phyloP scores from a whole-genome alignment of 2,329 filamentous ascomycete species.

The Aspergillus brasiliensis region DNA sequence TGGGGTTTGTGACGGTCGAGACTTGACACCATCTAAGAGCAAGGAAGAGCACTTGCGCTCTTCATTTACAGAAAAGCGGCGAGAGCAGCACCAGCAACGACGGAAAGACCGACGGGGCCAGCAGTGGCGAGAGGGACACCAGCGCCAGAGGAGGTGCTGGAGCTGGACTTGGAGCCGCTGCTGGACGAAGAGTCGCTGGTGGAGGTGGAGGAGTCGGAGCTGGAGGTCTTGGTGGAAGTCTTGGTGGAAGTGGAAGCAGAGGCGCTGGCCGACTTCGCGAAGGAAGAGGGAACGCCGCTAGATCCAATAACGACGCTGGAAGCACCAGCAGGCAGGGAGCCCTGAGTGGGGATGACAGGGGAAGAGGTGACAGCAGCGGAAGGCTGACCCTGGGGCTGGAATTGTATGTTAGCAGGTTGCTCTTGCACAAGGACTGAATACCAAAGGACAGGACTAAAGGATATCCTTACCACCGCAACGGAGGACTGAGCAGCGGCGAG shows the following conservation, averaged over 20 bases:
- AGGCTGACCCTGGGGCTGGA: constrained; percentile 7
- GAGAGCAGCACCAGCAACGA: constrained; percentile 46
- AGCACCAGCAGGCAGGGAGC: constrained; percentile 11
- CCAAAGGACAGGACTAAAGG: no score
- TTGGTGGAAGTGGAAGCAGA: constrained; percentile 22
- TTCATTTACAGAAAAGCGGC: constrained; percentile 45
- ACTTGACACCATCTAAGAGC: background rate
- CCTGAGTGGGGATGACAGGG: constrained; percentile 33
- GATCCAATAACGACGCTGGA: constrained; percentile 26
- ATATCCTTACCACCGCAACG: constrained; percentile 24
- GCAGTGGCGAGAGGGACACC: constrained; percentile 41
- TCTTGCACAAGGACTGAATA: background rate
- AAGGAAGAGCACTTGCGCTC: background rate
- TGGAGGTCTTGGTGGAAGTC: constrained; percentile 24
- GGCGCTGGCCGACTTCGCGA: constrained; percentile 26
- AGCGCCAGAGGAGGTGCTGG: constrained; percentile 30
- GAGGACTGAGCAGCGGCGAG: constrained; percentile 43
- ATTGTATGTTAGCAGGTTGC: background rate
- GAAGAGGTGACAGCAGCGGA: constrained; percentile 37
- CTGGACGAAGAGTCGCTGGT: constrained; percentile 18
- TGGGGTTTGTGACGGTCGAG: background rate
- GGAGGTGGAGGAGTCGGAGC: constrained; percentile 20
- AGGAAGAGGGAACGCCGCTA: constrained; percentile 23
- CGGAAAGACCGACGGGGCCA: constrained; percentile 38
- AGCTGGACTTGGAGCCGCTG: constrained; percentile 15